Conservation (phyloP, 2,329 filamentous ascomycete genomes). For the Cryphonectria carpinicola region DNA sequence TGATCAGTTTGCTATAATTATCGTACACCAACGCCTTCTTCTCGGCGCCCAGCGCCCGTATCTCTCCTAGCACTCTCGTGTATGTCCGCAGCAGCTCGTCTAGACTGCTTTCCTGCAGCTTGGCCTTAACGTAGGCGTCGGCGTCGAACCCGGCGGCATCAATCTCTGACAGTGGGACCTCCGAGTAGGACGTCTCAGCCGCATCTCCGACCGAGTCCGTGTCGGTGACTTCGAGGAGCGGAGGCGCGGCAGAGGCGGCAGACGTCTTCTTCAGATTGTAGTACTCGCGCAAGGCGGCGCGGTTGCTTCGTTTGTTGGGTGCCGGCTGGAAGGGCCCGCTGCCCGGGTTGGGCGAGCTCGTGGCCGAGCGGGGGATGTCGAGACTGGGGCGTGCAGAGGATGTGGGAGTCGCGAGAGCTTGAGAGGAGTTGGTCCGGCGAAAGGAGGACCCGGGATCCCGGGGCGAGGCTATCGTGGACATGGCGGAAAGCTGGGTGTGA, state of each 20-base stretch:
- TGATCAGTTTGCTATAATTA: slow-evolving; percentile 95
- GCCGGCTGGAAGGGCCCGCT: slow-evolving; percentile 29
- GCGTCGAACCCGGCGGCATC: slow-evolving; percentile 75
- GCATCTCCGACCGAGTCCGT: slow-evolving; percentile 34
- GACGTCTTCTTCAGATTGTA: slow-evolving; percentile 74
- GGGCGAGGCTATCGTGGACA: slow-evolving; percentile 69
- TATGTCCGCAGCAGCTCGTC: slow-evolving; percentile 73
- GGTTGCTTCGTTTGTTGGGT: slow-evolving; percentile 64
- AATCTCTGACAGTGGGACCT: slow-evolving; percentile 70
- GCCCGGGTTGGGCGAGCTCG: slow-evolving; percentile 55
- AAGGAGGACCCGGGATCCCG: slow-evolving; percentile 62
- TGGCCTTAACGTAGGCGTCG: slow-evolving; percentile 65
- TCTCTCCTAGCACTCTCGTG: slow-evolving; percentile 75
- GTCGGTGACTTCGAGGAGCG: slow-evolving; percentile 49
- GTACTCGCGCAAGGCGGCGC: slow-evolving; percentile 88
- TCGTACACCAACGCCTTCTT: slow-evolving; percentile 97
- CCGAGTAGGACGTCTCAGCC: slow-evolving; percentile 45
- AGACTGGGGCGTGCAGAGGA: slow-evolving; percentile 77
- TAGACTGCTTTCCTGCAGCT: slow-evolving; percentile 66
- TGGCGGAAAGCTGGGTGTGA: slow-evolving; percentile 37
- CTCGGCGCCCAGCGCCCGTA: slow-evolving; percentile 89
- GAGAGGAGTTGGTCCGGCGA: slow-evolving; percentile 57
- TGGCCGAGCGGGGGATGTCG: slow-evolving; percentile 65
- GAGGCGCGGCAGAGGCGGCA: slow-evolving; percentile 42
- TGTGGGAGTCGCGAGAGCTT: slow-evolving; percentile 64